Conservation (phyloP, 169 alveolate genomes). For the Cryptosporidium ubiquitum region DNA sequence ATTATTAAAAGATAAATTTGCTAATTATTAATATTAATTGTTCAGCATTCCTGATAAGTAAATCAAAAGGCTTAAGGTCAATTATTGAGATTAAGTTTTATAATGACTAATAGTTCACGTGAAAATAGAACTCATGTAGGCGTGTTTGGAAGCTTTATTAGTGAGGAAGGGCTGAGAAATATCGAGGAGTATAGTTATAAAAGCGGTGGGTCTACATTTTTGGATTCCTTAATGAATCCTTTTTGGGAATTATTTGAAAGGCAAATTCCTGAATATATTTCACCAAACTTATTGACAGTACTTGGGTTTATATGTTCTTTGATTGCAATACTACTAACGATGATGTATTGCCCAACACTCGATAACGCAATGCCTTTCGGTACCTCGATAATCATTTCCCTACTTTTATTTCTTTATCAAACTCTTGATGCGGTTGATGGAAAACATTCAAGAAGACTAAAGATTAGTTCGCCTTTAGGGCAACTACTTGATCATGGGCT, state of each 20-base stretch:
- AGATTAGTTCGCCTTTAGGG: constrained; percentile 79
- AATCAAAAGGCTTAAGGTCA: neutral
- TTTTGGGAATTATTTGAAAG: constrained; percentile 47
- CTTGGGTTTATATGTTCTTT: constrained; percentile 52
- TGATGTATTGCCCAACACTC: neutral
- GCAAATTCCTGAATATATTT: constrained; percentile 21
- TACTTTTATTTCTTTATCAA: constrained; percentile 70
- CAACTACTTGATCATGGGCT: constrained; percentile 81
- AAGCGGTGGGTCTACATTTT: constrained; percentile 42
- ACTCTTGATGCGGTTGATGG: constrained; percentile 81
- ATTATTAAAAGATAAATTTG: neutral
- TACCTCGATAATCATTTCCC: neutral
- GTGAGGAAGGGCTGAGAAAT: constrained; percentile 26
- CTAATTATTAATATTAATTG: neutral
- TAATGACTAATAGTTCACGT: neutral
- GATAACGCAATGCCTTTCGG: neutral
- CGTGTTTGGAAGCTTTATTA: constrained; percentile 34
- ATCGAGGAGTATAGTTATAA: constrained; percentile 23
- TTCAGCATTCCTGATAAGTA: neutral
- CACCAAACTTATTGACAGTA: constrained; percentile 53
- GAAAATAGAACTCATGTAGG: constrained; percentile 1
- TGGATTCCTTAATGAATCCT: constrained; percentile 47
- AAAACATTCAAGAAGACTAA: constrained; percentile 79
- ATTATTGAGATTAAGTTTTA: neutral
- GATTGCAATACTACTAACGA: constrained; percentile 11